phyloP scores from a whole-genome alignment of 2,329 filamentous ascomycete species.

The Ophiocordyceps camponoti-leonardi region DNA sequence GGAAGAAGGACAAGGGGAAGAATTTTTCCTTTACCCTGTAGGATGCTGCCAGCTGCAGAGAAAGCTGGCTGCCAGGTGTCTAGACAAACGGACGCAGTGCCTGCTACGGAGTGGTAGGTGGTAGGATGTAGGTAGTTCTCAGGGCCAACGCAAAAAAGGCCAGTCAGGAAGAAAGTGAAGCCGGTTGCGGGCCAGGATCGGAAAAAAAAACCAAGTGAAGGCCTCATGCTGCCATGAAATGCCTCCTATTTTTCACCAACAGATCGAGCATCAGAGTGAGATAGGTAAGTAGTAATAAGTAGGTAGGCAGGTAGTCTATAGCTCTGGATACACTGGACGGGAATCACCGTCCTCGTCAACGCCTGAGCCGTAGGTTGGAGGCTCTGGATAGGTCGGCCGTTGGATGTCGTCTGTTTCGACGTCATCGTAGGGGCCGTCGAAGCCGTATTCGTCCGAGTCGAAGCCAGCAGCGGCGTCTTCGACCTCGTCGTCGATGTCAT shows the following conservation, averaged over 20 bases:
- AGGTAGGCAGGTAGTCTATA: constrained; percentile 2
- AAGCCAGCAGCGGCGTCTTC: too few species aligned
- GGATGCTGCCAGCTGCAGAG: too few species aligned
- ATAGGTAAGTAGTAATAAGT: too few species aligned
- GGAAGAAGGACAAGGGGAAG: too few species aligned
- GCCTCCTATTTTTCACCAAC: too few species aligned
- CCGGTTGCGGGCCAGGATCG: background rate
- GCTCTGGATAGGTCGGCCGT: background rate
- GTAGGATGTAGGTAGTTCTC: background rate
- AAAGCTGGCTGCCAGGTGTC: too few species aligned
- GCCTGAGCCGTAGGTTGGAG: background rate
- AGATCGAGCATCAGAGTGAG: too few species aligned
- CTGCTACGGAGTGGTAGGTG: too few species aligned
- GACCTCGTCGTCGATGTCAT: too few species aligned
- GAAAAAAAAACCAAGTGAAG: background rate
- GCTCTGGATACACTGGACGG: constrained; percentile 4
- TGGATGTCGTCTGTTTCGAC: background rate
- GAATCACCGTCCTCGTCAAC: background rate
- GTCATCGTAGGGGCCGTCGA: background rate
- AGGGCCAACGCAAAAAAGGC: background rate
- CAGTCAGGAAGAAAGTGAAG: background rate
- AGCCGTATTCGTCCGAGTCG: background rate
- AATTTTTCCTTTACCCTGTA: too few species aligned
- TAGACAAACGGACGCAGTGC: too few species aligned
- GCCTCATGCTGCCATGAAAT: background rate